phyloP scores from a whole-genome alignment of 1,284 basidiomycete species.

The Naganishia cerealis region DNA sequence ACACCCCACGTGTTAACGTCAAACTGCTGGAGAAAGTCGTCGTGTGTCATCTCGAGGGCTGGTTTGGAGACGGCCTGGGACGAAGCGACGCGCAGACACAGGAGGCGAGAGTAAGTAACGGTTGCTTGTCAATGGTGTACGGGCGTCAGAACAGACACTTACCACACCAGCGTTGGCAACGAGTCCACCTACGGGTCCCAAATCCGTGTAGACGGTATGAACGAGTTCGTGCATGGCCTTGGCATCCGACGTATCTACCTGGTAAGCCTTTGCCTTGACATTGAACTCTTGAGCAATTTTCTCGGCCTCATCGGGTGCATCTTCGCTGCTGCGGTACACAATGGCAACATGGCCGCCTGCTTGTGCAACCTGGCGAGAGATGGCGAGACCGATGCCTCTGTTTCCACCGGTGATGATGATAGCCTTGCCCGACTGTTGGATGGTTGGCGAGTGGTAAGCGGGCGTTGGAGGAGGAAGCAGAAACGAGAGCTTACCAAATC shows the following conservation, averaged over 20 bases:
- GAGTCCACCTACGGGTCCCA: constrained; percentile 44
- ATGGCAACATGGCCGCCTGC: constrained; percentile 46
- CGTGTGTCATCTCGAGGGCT: constrained; percentile 43
- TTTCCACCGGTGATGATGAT: constrained; percentile 47
- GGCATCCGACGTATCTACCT: constrained; percentile 42
- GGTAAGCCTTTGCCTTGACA: constrained; percentile 43
- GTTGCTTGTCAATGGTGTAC: neutral
- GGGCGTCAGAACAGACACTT: constrained; percentile 1
- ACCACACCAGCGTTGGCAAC: constrained; percentile 42
- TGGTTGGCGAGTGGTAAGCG: neutral
- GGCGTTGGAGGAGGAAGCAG: neutral
- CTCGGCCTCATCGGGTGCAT: constrained; percentile 42
- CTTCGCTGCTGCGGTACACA: constrained; percentile 39
- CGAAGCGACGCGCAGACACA: neutral
- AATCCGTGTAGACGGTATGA: constrained; percentile 39
- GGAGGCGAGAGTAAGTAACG: neutral
- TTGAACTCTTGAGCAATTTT: constrained; percentile 42
- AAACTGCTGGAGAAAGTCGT: constrained; percentile 41
- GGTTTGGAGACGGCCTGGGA: constrained; percentile 39
- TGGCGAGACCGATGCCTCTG: constrained; percentile 42
- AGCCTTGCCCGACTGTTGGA: constrained; percentile 36
- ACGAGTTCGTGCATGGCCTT: constrained; percentile 39
- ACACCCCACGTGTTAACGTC: constrained; percentile 46
- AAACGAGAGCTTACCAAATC: constrained; percentile 22
- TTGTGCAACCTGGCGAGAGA: constrained; percentile 42